phyloP scores from a whole-genome alignment of 208 protist genomes.

The Acanthamoeba castellanii region DNA sequence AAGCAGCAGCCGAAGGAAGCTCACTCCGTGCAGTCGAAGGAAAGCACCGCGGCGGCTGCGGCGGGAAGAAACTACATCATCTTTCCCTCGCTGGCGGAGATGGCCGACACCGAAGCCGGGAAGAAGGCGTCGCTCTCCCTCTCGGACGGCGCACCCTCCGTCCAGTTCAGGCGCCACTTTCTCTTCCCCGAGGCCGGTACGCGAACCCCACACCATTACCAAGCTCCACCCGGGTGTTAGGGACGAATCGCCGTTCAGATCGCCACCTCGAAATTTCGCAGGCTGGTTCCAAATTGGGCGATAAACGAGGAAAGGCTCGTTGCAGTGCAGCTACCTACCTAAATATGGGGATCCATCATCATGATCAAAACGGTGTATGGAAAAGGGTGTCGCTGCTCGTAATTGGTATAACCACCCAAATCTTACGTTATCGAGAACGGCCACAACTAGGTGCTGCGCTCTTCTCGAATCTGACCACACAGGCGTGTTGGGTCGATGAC shows the following conservation, averaged over 20 bases:
- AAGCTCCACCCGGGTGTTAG: background rate
- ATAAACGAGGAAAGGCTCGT: too few species aligned
- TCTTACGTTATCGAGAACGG: too few species aligned
- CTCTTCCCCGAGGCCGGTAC: background rate
- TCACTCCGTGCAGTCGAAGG: background rate
- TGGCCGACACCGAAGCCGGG: constrained; percentile 28
- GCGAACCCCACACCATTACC: background rate
- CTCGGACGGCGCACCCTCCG: constrained; percentile 41
- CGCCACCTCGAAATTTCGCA: too few species aligned
- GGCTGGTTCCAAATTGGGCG: too few species aligned
- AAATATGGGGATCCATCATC: too few species aligned
- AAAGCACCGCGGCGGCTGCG: background rate
- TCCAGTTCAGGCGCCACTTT: constrained; percentile 55
- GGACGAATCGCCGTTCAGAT: too few species aligned
- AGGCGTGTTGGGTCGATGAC: background rate
- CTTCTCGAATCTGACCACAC: background rate
- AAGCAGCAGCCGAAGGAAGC: background rate
- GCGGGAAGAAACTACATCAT: background rate
- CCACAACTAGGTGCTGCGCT: background rate
- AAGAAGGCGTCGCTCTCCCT: constrained; percentile 43
- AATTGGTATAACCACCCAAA: too few species aligned
- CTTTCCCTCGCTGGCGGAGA: constrained; percentile 50
- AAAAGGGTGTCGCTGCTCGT: too few species aligned
- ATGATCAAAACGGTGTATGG: too few species aligned
- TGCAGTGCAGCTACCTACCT: too few species aligned